Base-by-base conservation (phyloP, 176 grass and related monocot genomes). In the Chloris gayana region DNA sequence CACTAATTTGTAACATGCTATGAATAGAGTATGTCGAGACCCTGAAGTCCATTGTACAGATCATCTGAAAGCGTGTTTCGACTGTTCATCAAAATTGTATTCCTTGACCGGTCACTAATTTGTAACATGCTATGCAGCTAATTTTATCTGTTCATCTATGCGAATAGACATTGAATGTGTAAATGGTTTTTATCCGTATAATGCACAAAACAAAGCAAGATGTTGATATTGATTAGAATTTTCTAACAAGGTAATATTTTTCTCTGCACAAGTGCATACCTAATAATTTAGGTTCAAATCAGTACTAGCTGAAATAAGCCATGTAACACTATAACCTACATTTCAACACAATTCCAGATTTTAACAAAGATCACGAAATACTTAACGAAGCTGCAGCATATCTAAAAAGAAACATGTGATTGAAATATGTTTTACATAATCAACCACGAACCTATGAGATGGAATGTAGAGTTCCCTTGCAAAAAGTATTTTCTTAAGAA, bases 191-290 rank as follows among this genome's bases (percentile, higher is more conserved):
- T 0, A 61, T 46, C 41, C 74, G 32, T 60, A 47, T 18, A 45
- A 12, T 14, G 26, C 46, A 47, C 14, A 21, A 77, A 77, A 70
- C 35, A 59, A 22, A 69, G 66, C 9, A 66, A 83, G 63, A 76
- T 26, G 19, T 29, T 38, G 35, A 58, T 19, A 58, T 14, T 4
- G 13, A 68, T 33, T 29, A 24, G 26, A 25, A 17, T 49, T 84
- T 84, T 35, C 49, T n/a, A 76, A 47, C 3, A 33, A 56, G 12
- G 12, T 12, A 37, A 63, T 27, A 44, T 69, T 74, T 35, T 6
- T 42, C 21, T 67, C 6, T 35, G 14, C 47, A 39, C n/a, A 29
- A 50, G 37, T 67, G 59, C 5, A 7, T 19, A 77, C 26, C 9
- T 32, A 62, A 70, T 10, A 58, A 70, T 64, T 63, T 71, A 21